phyloP scores from a whole-genome alignment of 306 rosid genomes.

The Sicyos edulis region DNA sequence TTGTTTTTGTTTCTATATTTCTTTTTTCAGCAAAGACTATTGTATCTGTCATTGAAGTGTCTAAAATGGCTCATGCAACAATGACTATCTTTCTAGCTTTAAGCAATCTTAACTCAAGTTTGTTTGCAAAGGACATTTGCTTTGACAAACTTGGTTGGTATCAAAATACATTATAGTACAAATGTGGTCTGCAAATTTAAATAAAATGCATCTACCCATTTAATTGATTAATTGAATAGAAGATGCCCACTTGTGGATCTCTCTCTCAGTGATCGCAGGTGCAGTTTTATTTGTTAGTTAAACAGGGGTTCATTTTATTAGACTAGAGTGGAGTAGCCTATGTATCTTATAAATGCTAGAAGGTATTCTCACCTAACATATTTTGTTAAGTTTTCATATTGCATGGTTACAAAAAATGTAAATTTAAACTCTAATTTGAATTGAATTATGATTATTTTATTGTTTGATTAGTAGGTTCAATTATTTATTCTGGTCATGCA shows the following conservation, averaged over 20 bases:
- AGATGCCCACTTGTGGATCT: neutral
- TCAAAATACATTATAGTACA: neutral
- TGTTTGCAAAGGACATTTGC: neutral
- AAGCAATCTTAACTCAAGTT: neutral
- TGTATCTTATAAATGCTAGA: too few relatives aligned
- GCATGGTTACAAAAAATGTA: neutral
- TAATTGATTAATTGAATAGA: neutral
- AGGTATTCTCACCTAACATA: too few relatives aligned
- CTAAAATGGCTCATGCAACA: neutral
- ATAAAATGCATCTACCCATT: neutral
- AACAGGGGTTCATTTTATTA: neutral
- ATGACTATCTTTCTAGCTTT: neutral
- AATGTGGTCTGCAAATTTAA: conserved; percentile 4
- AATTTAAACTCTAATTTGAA: neutral
- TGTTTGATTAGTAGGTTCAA: neutral
- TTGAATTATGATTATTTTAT: neutral
- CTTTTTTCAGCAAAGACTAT: neutral
- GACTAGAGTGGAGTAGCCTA: too few relatives aligned
- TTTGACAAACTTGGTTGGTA: neutral
- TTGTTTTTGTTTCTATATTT: neutral
- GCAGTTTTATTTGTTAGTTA: neutral
- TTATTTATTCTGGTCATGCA: conserved; percentile 31
- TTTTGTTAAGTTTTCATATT: neutral
- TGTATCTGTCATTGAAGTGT: neutral
- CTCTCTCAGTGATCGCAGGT: neutral